These are phyloP conservation scores for Polytrichum formosum DNA, from an alignment of 225 moss, liverwort and hornwort genomes.

Conservation along the genomic window DNA sequence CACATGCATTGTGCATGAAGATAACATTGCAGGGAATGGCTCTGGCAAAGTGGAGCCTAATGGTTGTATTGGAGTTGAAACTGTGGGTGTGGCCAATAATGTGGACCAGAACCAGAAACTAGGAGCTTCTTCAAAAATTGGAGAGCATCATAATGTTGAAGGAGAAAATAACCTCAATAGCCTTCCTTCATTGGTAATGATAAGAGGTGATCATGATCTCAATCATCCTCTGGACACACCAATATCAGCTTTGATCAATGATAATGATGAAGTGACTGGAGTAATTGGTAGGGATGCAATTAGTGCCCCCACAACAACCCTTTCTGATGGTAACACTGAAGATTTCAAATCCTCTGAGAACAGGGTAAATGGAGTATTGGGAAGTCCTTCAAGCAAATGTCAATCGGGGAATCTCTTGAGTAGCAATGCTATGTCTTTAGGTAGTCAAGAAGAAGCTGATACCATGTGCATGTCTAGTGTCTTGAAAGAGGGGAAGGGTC, in stretches of 20 bases:
- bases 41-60: not conserved
- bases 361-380: not conserved
- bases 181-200: not conserved
- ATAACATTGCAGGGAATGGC: conserved; percentile 18
- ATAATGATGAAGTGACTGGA: not conserved
- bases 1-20: conserved; percentile 61
- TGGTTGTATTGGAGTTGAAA: conserved; percentile 11
- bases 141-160: conserved; percentile 11
- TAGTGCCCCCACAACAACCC: not conserved
- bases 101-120: conserved; percentile 5
- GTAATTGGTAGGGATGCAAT: not conserved
- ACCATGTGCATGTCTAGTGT: not conserved
- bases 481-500: conserved; percentile 2
- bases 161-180: conserved; percentile 3
- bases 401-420: not conserved
- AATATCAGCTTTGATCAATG: not conserved
- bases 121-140: not conserved
- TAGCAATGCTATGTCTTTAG: not conserved
- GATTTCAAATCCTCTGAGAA: not conserved
- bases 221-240: not conserved
- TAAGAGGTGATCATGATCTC: too few relatives aligned
- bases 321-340: not conserved
- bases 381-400: not conserved
- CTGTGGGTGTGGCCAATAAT: not conserved
- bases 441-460: not conserved